Percentiles rank a stretch among this genome's conserved stretches.
Conservation (phyloP, 768 basidiomycete species). For the Clitopilus passeckerianus region DNA sequence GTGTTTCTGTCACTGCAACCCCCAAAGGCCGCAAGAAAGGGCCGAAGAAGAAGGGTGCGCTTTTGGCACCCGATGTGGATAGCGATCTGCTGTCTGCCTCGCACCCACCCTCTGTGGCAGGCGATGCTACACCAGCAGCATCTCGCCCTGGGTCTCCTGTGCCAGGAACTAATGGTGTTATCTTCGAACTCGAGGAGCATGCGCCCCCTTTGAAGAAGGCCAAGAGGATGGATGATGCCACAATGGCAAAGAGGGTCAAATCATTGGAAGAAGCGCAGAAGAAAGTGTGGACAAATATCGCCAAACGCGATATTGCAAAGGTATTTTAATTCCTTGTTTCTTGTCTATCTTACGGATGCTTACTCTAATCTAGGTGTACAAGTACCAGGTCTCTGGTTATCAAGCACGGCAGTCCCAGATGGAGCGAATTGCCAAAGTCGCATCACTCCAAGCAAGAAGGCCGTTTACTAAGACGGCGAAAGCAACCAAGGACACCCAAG, state of each 20-base stretch:
- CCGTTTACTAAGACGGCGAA: constrained; percentile 74
- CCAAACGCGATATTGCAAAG: constrained; percentile 78
- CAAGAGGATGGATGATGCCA: constrained; percentile 68
- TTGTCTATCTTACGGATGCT: background rate
- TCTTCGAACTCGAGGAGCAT: constrained; percentile 68
- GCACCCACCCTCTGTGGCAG: constrained; percentile 52
- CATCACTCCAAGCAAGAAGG: constrained; percentile 73
- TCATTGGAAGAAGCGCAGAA: constrained; percentile 78
- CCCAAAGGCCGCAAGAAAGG: constrained; percentile 56
- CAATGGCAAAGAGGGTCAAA: constrained; percentile 71
- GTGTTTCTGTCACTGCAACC: constrained; percentile 34
- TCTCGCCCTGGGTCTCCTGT: constrained; percentile 72
- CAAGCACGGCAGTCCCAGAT: constrained; percentile 62
- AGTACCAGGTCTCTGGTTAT: constrained; percentile 64
- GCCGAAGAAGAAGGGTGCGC: constrained; percentile 52
- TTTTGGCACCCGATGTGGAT: constrained; percentile 43
- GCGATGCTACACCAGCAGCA: constrained; percentile 65
- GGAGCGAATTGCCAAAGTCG: constrained; percentile 72
- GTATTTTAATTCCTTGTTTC: constrained; percentile 27
- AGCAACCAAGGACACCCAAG: constrained; percentile 76
- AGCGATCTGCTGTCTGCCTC: constrained; percentile 43
- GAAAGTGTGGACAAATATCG: constrained; percentile 90
- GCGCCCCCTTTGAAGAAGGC: constrained; percentile 72
- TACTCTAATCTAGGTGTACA: constrained; percentile 58
- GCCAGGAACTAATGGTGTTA: constrained; percentile 48